Percentiles rank a stretch among this genome's conserved stretches.
Conservation (phyloP, 805 yeast species). For the Candida endomychidarum region DNA sequence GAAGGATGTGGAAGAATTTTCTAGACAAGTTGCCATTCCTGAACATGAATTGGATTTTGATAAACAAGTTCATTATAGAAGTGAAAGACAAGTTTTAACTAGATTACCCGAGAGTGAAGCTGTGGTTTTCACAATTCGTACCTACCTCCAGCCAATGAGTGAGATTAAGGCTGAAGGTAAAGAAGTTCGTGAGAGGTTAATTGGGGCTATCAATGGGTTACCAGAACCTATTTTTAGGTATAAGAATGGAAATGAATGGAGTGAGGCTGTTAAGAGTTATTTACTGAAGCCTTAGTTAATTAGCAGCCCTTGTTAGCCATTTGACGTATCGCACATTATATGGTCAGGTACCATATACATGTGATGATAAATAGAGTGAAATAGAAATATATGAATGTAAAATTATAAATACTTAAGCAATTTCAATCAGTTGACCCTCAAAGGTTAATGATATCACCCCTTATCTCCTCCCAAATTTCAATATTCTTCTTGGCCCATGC, state of each 20-base stretch:
- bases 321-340: too few species aligned
- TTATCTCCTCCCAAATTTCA: slow-evolving; percentile 68
- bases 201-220: slow-evolving; percentile 64
- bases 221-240: slow-evolving; percentile 59
- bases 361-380: too few species aligned
- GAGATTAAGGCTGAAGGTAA: slow-evolving; percentile 30
- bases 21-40: slow-evolving; percentile 24
- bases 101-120: slow-evolving; percentile 40
- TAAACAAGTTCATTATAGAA: slow-evolving; percentile 39
- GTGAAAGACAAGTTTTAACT: slow-evolving; percentile 43
- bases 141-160: slow-evolving; percentile 38
- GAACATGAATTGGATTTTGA: slow-evolving; percentile 37
- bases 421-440: too few species aligned
- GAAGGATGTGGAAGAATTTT: slow-evolving; percentile 26
- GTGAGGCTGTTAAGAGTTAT: slow-evolving; percentile 53
- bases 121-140: slow-evolving; percentile 40
- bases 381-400: too few species aligned
- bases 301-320: too few species aligned
- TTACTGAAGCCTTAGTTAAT: slow-evolving; percentile 14
- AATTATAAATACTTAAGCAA: too few species aligned
- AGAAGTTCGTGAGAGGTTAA: slow-evolving; percentile 49
- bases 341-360: too few species aligned
- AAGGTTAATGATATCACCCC: slow-evolving; percentile 33
- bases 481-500: slow-evolving; percentile 69
- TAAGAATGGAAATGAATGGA: slow-evolving; percentile 68